Evolutionary conservation across 768 basidiomycete species (phyloP).

Genomic region (Lentinula aciculospora): DNA sequence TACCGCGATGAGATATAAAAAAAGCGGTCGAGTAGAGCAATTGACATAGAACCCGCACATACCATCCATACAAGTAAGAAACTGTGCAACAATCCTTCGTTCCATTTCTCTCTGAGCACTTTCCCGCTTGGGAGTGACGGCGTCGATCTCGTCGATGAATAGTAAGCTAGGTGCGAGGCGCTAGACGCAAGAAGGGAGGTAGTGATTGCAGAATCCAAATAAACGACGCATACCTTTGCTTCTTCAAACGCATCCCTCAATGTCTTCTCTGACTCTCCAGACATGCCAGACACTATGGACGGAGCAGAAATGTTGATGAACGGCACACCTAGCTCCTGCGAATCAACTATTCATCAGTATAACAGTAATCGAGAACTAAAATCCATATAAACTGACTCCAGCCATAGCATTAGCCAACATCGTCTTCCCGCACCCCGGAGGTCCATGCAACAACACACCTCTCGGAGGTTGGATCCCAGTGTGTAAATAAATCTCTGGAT

Average conservation of each 20-base stretch:
- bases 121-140: conserved; percentile 95
- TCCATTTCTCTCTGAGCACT: conserved; percentile 99
- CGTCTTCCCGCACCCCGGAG: conserved; percentile 97
- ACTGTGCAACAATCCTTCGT: conserved; percentile 92
- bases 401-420: conserved; percentile 91
- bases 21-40: too few relatives aligned
- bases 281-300: conserved; percentile 96
- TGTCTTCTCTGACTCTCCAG: conserved; percentile 96
- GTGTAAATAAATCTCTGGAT: conserved; percentile 93
- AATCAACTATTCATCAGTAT: not conserved
- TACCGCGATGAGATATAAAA: conserved; percentile 32
- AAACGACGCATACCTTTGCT: conserved; percentile 64
- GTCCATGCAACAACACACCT: conserved; percentile 90
- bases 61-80: conserved; percentile 99
- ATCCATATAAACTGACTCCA: conserved; percentile 50
- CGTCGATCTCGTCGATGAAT: conserved; percentile 98
- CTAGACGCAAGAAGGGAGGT: conserved; percentile 28
- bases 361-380: conserved; percentile 1
- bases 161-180: conserved; percentile 87
- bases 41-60: not conserved
- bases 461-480: conserved; percentile 91
- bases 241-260: conserved; percentile 95
- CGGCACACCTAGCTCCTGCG: conserved; percentile 83
- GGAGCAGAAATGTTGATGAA: conserved; percentile 96
- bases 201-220: not conserved